A percentile compares a stretch with the other conserved stretches of the same genome.
Conservation (phyloP, 2,329 filamentous ascomycete species). For the Beauveria sp. region DNA sequence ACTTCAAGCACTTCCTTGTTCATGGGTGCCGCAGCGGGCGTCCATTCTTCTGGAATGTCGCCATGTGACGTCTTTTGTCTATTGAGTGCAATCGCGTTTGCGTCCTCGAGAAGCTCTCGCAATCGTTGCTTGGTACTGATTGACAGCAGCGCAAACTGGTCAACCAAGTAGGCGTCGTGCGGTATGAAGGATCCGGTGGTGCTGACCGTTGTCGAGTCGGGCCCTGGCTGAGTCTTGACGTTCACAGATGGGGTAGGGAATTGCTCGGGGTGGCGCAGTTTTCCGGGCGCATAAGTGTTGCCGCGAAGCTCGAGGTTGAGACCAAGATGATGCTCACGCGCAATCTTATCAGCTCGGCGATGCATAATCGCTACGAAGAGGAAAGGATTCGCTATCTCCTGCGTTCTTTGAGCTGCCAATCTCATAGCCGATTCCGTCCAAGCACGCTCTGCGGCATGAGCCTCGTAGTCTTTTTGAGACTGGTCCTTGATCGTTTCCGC, state of each 20-base stretch:
- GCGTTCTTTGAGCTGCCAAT: conserved; percentile 52
- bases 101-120: conserved; percentile 69
- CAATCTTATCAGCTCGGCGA: conserved; percentile 50
- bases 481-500: conserved; percentile 36
- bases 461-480: conserved; percentile 56
- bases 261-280: conserved; percentile 41
- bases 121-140: conserved; percentile 76
- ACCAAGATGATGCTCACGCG: conserved; percentile 48
- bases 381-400: conserved; percentile 69
- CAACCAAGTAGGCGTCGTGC: conserved; percentile 66
- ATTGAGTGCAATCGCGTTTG: conserved; percentile 59
- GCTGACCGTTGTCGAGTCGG: conserved; percentile 55
- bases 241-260: conserved; percentile 45
- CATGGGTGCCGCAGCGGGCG: conserved; percentile 55
- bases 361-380: conserved; percentile 55
- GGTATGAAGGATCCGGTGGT: conserved; percentile 65
- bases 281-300: conserved; percentile 34
- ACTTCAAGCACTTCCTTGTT: conserved; percentile 32
- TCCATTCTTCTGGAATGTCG: conserved; percentile 67
- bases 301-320: conserved; percentile 51
- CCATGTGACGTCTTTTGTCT: conserved; percentile 76
- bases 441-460: conserved; percentile 56
- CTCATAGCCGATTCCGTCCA: conserved; percentile 59
- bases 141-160: conserved; percentile 76
- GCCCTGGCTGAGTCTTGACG: conserved; percentile 47